Base-by-base conservation (phyloP, 2,329 filamentous ascomycete species). In the Malbranchea cinnamomea region DNA sequence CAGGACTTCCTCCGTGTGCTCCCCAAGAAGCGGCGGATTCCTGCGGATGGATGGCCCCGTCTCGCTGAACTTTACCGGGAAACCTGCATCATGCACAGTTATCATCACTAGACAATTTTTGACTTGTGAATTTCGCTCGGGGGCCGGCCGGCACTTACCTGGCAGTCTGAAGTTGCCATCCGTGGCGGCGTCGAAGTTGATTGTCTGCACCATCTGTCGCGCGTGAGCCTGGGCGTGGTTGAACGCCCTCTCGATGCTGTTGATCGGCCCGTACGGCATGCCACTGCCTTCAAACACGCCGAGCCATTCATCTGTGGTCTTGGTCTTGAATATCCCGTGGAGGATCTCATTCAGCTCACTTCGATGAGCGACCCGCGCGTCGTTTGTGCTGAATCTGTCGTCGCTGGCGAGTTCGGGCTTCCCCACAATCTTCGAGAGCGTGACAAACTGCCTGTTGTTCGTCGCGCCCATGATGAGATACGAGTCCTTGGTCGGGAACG, bases 381-480 rank as follows among this genome's bases (percentile, higher is more conserved):
- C 64, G 39, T 82, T 82, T 31, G 69, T 65, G 39, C 51, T 57
- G 52, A 68, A 82, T 34, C 62, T 66, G 2, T 62, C 45, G 41
- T 79, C 66, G 2, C 63, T 56, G 36, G 68, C 71, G 67, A 74
- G 74, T 27, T 74, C 64, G 0, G 69, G 61, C 11, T 56, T 59
- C 1, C 65, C 67, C 1, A 81, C 53, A 1, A 66, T 63, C 20
- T 71, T 61, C 42, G 72, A 77, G 6, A 82, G 53, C 12, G 77
- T 63, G 10, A 67, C 67, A 38, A 78, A 83, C 2, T 81, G 62
- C 4, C 69, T 64, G 45, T 80, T 73, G 41, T 82, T 82, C n/a
- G 74, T 75, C 16, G 76, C 76, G 4, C 77, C 77, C 26, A 80
- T 64, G 12, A 83, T 62, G 20, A 82, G 64, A 34, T 73, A 70